Evolutionary conservation across 768 basidiomycete species (phyloP), one percentile per base, ranked within the genome.

Genomic region (Termitomyces sp.): DNA sequence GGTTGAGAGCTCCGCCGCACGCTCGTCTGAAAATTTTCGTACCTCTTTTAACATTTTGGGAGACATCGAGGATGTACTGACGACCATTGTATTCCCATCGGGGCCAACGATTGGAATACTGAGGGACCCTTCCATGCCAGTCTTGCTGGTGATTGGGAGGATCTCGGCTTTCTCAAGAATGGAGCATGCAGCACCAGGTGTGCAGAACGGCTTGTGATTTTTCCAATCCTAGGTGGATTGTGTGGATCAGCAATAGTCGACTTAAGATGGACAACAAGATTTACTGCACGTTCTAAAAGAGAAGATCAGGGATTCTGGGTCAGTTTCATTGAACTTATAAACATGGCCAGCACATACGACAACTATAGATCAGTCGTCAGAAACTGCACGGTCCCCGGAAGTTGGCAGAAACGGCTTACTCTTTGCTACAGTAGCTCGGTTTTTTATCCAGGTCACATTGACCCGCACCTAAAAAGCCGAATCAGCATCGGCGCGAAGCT

Each of bases 171-270:
- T 62, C 35, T 70, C 69, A 44, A 73, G 59, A 20, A 72, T 65
- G 5, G 70, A 72, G 56, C 73, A 74, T 5, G 66, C 62, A 5
- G 70, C 70, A 10, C 71, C 71, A 0, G 70, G 66, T 26, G 54
- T 64, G 60, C 73, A 75, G 63, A 70, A 74, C 1, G 71, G 70
- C 58, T 73, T 75, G 64, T 75, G 74, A 60, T 64, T 73, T 48
- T 69, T 69, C 74, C 73, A 74, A 58, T 74, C 72, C 64, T 65
- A 18, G 20, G n/a, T 14, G 51, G 2, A 54, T 13, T 2, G 6
- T 14, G 44, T 50, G 20, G 20, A 55, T 43, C 0, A 43, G 43
- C 12, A 46, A 35, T 36, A 8, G 5, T 36, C 16, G 16, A 18
- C 13, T 7, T 13, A 30, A 18, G 16, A 33, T 26, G n/a, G 38